Evolutionary conservation across 1,139 yeast species (phyloP).

Genomic region (Debaryomyces robertsiae): DNA sequence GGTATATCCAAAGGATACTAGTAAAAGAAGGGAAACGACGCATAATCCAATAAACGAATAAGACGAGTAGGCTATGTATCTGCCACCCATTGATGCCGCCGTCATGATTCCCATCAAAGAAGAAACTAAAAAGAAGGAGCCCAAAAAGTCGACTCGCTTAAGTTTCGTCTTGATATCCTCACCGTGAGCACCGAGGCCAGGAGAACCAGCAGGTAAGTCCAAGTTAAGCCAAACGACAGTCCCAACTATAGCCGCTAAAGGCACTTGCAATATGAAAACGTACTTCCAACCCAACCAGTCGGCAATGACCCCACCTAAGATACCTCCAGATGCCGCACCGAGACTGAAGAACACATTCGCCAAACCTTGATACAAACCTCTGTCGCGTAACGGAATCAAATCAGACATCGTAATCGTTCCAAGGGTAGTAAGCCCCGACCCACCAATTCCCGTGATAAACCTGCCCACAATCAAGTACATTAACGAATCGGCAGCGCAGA

Average conservation of each 20-base stretch:
- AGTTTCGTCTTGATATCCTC: slow-evolving; percentile 43
- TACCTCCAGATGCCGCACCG: slow-evolving; percentile 60
- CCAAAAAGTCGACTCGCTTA: slow-evolving; percentile 69
- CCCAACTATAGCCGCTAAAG: slow-evolving; percentile 59
- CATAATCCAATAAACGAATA: slow-evolving; percentile 34
- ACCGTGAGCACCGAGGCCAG: slow-evolving; percentile 49
- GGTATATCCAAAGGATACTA: slow-evolving; percentile 45
- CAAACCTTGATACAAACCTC: slow-evolving; percentile 57
- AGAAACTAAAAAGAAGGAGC: slow-evolving; percentile 61
- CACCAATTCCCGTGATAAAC: slow-evolving; percentile 59
- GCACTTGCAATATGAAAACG: slow-evolving; percentile 57
- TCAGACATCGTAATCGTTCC: slow-evolving; percentile 57
- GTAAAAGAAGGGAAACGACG: slow-evolving; percentile 22
- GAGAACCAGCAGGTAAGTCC: slow-evolving; percentile 50
- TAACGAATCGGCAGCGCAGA: slow-evolving; percentile 44
- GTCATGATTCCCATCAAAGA: slow-evolving; percentile 57
- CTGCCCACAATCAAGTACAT: slow-evolving; percentile 58
- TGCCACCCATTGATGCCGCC: slow-evolving; percentile 73
- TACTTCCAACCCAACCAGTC: slow-evolving; percentile 81
- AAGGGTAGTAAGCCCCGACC: slow-evolving; percentile 54
- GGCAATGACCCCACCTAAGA: slow-evolving; percentile 67
- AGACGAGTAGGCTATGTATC: slow-evolving; percentile 46
- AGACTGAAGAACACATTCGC: slow-evolving; percentile 51
- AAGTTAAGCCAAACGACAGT: slow-evolving; percentile 38
- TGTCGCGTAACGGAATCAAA: slow-evolving; percentile 51